Base-by-base conservation (phyloP, 2,329 filamentous ascomycete species). In the Penicillium sp. region DNA sequence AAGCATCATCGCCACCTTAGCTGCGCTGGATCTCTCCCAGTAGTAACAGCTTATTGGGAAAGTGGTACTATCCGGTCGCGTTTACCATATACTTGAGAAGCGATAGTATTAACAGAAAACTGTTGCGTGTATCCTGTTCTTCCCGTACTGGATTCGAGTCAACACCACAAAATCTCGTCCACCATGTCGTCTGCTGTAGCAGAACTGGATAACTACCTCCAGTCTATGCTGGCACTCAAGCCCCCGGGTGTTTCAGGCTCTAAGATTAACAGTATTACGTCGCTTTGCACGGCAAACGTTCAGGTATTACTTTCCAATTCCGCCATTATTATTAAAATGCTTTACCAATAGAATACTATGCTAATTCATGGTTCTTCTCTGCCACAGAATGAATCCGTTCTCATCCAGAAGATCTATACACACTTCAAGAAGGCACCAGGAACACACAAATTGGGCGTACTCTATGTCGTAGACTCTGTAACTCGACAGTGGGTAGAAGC, bases 381-480 rank as follows among this genome's bases (percentile, higher is more conserved):
- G 13, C 57, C 54, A 55, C 75, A 96, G 93, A 91, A 87, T 72
- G 91, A 97, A 75, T 93, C 88, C 47, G 83, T 90, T 62, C 83
- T 98, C 66, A 88, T 97, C 63, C 89, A 95, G 71, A 96, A 95
- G 71, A 85, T 98, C 65, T 95, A 87, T 74, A 94, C 90, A 59
- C 90, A 96, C 67, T 94, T 97, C 79, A 95, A 94, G 73, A 95
- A 93, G 73, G 85, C 90, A 60, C 88, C 88, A 53, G 83, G 83
- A 68, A 95, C 89, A 69, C 91, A 98, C 81, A 98, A 98, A 75
- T 80, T 98, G 72, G 93, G 93, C 74, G 90, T 96, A 67, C 84
- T 98, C 75, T 98, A 98, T 84, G 90, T 97, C 75, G 88, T 98
- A 90, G 93, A 98, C 80, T 95, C 91, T 77, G 90, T 98, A 81